Conservation (phyloP, 2,329 filamentous ascomycete genomes). For the Colletotrichum abscissum region DNA sequence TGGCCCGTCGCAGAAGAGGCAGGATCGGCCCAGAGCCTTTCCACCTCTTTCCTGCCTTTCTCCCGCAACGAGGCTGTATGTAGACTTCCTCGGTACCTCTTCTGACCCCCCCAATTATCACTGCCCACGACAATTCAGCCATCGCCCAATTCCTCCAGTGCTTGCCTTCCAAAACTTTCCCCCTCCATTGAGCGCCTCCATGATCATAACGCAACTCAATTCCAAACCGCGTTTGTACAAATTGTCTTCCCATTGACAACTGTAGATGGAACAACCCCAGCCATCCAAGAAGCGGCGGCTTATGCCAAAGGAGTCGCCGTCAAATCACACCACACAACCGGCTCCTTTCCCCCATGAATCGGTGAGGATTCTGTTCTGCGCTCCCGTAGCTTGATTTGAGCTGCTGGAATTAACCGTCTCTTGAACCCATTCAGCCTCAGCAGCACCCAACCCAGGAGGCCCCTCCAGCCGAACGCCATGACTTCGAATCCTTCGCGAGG, state of each 20-base stretch:
- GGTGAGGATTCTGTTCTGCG: slow-evolving; percentile 36
- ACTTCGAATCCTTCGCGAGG: slow-evolving; percentile 75
- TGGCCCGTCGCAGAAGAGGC: not conserved
- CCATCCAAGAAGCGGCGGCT: slow-evolving; percentile 36
- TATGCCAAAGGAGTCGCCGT: slow-evolving; percentile 30
- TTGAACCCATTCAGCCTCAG: slow-evolving; percentile 41
- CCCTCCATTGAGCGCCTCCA: slow-evolving; percentile 1
- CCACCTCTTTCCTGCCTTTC: slow-evolving; percentile 3
- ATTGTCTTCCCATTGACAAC: slow-evolving; percentile 21
- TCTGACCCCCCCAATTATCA: not conserved
- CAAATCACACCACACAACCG: slow-evolving; percentile 23
- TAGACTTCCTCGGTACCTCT: not conserved
- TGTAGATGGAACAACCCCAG: slow-evolving; percentile 38
- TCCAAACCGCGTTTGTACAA: not conserved
- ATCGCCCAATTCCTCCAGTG: not conserved
- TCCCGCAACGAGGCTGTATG: not conserved
- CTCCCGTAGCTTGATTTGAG: not conserved
- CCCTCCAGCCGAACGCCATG: slow-evolving; percentile 62
- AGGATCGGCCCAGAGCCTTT: not conserved
- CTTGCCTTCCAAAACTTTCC: not conserved
- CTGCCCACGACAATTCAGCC: not conserved
- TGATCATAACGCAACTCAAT: not conserved
- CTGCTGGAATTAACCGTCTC: slow-evolving; percentile 27
- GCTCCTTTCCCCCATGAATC: slow-evolving; percentile 31
- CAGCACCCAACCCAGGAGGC: slow-evolving; percentile 53